Evolutionary conservation across 2,329 filamentous ascomycete genomes (phyloP).

Genomic region (Fusarium protoensiforme): DNA sequence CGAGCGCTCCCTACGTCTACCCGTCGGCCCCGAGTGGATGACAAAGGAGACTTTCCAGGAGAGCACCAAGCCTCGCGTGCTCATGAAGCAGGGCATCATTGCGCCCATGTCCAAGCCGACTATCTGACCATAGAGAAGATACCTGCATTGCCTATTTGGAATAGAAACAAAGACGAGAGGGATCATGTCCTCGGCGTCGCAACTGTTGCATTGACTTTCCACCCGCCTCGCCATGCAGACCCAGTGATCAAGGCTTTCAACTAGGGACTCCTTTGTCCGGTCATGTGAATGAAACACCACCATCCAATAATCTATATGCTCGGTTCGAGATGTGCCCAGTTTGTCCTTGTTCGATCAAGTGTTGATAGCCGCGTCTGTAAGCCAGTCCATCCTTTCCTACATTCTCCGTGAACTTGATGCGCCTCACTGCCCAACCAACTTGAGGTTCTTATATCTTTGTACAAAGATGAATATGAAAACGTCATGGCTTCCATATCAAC

Average conservation of each 20-base stretch:
- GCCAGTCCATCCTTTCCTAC: not conserved
- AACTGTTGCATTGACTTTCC: not conserved
- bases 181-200: not conserved
- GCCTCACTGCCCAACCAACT: not conserved
- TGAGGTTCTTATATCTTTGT: not conserved
- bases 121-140: slow-evolving; percentile 41
- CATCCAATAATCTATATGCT: not conserved
- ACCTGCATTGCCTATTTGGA: slow-evolving; percentile 5
- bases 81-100: slow-evolving; percentile 93
- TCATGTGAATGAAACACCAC: not conserved
- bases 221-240: not conserved
- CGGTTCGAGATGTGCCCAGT: not conserved
- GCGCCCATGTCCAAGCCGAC: slow-evolving; percentile 85
- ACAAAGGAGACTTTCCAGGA: slow-evolving; percentile 97
- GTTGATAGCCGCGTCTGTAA: too few species aligned
- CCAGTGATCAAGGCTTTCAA: not conserved
- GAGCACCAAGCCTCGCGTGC: slow-evolving; percentile 85
- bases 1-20: slow-evolving; percentile 86
- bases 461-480: not conserved
- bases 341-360: not conserved
- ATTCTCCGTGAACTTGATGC: not conserved
- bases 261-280: not conserved
- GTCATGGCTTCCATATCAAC: not conserved
- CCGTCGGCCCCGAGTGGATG: slow-evolving; percentile 92
- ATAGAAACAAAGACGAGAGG: slow-evolving; percentile 25